Percentiles rank a stretch among this genome's conserved stretches.
Evolutionary conservation across 768 basidiomycete species (phyloP).

Genomic region (Psilocybe cubensis): DNA sequence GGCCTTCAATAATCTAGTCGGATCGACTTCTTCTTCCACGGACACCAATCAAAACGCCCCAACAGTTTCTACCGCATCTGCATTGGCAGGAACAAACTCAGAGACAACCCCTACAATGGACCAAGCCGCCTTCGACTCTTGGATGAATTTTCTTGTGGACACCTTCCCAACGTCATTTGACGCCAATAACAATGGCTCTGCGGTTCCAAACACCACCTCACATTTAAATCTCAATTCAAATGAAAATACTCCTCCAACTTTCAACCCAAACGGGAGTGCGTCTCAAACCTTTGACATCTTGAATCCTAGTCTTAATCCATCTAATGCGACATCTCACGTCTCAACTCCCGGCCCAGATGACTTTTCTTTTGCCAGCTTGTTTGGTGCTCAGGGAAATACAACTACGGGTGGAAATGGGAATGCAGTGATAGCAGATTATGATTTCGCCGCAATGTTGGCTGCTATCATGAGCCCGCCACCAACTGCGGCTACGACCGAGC

Average conservation of each 20-base stretch:
- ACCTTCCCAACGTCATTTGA: conserved; percentile 41
- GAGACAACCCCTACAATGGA: conserved; percentile 25
- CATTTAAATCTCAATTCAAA: too few relatives aligned
- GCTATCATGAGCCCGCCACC: conserved; percentile 5
- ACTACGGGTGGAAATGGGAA: not conserved
- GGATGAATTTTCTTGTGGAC: conserved; percentile 57
- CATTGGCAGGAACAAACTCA: not conserved
- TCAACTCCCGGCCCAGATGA: conserved; percentile 18
- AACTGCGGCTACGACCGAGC: not conserved
- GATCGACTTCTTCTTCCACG: too few relatives aligned
- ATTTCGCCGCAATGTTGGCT: conserved; percentile 13
- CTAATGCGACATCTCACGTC: not conserved
- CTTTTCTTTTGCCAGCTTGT: conserved; percentile 4
- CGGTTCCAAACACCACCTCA: not conserved
- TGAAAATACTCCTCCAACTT: too few relatives aligned
- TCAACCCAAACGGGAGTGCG: too few relatives aligned
- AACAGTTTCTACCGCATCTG: too few relatives aligned
- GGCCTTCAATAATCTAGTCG: too few relatives aligned
- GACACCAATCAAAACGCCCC: too few relatives aligned
- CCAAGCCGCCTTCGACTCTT: conserved; percentile 47
- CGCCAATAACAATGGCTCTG: conserved; percentile 18
- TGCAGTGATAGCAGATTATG: not conserved
- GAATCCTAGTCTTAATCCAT: too few relatives aligned
- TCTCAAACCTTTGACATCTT: too few relatives aligned
- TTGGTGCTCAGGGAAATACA: not conserved